Evolutionary conservation across 331 rosid species (phyloP).

Genomic region (Rhamnella rubrinervis): DNA sequence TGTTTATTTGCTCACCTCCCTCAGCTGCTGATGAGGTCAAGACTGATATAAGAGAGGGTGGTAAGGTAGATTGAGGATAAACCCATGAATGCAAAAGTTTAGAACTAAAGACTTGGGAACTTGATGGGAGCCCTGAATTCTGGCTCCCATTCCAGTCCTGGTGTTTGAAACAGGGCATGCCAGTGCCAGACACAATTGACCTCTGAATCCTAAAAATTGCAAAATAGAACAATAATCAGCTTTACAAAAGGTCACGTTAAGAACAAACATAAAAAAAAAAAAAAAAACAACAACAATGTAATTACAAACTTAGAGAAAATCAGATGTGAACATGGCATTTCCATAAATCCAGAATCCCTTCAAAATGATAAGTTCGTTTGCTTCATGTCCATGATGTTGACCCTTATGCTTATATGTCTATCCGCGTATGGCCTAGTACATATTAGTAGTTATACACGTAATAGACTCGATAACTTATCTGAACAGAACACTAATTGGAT

Average conservation of each 20-base stretch:
- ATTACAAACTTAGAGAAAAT: neutral
- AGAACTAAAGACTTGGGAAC: conserved; percentile 32
- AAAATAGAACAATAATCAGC: neutral
- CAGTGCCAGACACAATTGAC: conserved; percentile 22
- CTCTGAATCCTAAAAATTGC: neutral
- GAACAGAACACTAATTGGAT: no score
- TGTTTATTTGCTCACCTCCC: conserved; percentile 52
- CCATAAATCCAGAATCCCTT: no score
- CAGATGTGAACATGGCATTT: no score
- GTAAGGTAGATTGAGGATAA: conserved; percentile 84
- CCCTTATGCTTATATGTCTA: no score
- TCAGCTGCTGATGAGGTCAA: conserved; percentile 66
- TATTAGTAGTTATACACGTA: no score
- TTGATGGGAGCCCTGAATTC: conserved; percentile 21
- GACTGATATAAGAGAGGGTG: conserved; percentile 63
- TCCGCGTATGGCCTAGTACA: no score
- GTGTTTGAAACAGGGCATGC: conserved; percentile 39
- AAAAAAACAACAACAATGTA: neutral
- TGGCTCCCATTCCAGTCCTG: conserved; percentile 38
- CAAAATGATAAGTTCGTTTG: no score
- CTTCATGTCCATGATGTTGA: no score
- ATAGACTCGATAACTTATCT: no score
- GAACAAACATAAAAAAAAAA: neutral
- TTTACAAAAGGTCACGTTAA: neutral
- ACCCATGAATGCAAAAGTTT: conserved; percentile 75